Evolutionary conservation across 495 filamentous ascomycete genomes (phyloP), one percentile per base, ranked within the genome.

Genomic region (Eremomyces bilateralis): DNA sequence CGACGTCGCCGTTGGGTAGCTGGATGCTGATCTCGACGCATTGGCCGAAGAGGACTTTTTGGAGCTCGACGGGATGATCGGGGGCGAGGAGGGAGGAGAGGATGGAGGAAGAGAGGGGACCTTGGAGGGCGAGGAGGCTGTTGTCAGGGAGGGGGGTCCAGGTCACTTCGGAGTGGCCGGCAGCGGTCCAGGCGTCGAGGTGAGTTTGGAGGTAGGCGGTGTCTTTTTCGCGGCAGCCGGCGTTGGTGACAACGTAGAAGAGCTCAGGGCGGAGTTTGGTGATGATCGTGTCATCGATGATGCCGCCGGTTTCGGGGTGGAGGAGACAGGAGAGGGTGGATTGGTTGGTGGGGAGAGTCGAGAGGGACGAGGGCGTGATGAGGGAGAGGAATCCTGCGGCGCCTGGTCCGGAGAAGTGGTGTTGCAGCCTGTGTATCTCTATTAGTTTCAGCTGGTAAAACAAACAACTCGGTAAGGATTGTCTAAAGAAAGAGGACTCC

Each of bases 241-340:
- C 88, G 53, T 97, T 97, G 20, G 84, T 93, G 33, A 97, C 88
- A 24, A 94, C 64, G 56, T 94, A 93, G 57, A 90, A 93, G 21
- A 53, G 46, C 28, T 4, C 16, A 16, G 11, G 16, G 16, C 16
- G 61, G 6, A 83, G 62, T 37, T 73, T 60, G 15, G 82, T 90
- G 45, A 97, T 74, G 36, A 97, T 75, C 4, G 74, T 77, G 53
- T 97, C 88, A 47, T 97, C 88, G 19, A 92, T 68, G 40, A 95
- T 93, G 12, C 88, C 85, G 21, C 88, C 88, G 0, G 76, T 85
- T n/a, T n/a, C n/a, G 2, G 73, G 69, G 45, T 73, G 72, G 20
- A 97, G 61, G 15, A 97, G 59, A n/a, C 69, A 71, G 4, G 76
- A 84, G 2, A 97, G 65, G 2, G 79, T 85, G 34, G 74, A 80